Base-by-base conservation (phyloP, 2,329 filamentous ascomycete genomes). In the Podosphaera xanthii region DNA sequence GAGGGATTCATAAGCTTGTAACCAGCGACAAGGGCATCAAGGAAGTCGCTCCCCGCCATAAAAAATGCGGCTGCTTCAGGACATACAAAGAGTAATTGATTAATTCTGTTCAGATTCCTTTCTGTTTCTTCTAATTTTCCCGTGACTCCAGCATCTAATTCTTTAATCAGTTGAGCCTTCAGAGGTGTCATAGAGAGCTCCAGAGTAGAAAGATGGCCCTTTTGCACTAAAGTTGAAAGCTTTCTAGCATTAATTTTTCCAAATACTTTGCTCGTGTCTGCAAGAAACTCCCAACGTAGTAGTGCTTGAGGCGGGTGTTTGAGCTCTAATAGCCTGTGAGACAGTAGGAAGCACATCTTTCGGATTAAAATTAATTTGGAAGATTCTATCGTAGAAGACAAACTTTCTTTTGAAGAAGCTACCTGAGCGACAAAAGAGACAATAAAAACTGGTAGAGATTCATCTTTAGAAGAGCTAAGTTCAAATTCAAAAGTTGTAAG, bases 1-100 rank as follows among this genome's bases (percentile, higher is more conserved):
- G 77, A 76, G 22, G 78, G 77, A 60, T 82, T 79, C 69, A 80
- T 81, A 60, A 83, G 76, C 56, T 74, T 76, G 70, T 83, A 90
- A 62, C 82, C 82, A 57, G 73, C 73, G 44, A 80, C 74, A 10
- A 95, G 75, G 0, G 84, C 81, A 68, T 96, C 91, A 30, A 95
- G 71, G 65, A 92, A 91, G 70, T 96, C 91, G 57, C 86, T 89
- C 0, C 91, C 91, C 0, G 85, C 85, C 64, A 94, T 78, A 65
- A 95, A 83, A 64, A 86, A 74, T 0, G 73, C 71, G 30, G 77
- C 78, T 0, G 75, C 72, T 30, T 76, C 73, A 0, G 80, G 74
- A 4, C 82, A 87, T 5, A 73, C 74, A 64, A 80, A 76, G 4
- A 88, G 71, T 3, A 90, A 71, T 57, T 80, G 75, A 60, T 81